These are phyloP conservation scores for Aspergillus mulundensis DNA, from an alignment of 495 filamentous ascomycete species.

Conservation along the genomic window DNA sequence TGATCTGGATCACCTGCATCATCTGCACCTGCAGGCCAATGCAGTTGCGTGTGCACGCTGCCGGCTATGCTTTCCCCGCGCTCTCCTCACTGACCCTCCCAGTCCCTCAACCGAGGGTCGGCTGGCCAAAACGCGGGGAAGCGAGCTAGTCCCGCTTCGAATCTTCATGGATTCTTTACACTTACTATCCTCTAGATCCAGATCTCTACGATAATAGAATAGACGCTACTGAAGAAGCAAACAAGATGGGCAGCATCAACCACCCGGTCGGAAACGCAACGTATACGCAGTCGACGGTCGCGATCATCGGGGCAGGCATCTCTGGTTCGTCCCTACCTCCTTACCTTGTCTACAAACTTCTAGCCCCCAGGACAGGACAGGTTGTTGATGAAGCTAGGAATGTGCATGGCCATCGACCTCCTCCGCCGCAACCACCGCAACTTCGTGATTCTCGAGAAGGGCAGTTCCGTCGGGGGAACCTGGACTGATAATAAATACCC, in stretches of 20 bases:
- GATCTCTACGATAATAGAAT: no score
- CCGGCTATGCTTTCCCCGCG: no score
- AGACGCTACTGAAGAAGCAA: neutral
- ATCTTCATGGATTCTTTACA: no score
- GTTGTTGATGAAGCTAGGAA: conserved; percentile 25
- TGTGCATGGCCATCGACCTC: conserved; percentile 56
- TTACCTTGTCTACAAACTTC: neutral
- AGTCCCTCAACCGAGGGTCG: neutral
- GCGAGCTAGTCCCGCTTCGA: neutral
- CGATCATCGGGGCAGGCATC: conserved; percentile 10
- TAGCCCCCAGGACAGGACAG: no score
- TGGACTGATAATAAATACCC: conserved; percentile 55
- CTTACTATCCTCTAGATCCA: no score
- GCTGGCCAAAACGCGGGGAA: neutral
- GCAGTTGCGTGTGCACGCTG: no score
- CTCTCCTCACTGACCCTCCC: no score
- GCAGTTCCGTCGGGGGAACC: conserved; percentile 50
- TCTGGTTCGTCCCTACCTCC: conserved; percentile 4
- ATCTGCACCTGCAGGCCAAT: no score
- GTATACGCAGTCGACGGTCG: conserved; percentile 13
- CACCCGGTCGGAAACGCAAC: conserved; percentile 6
- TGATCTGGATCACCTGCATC: no score
- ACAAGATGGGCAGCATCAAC: neutral
- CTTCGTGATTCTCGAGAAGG: conserved; percentile 54
- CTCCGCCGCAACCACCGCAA: conserved; percentile 49